Evolutionary conservation across 139 green algal species (phyloP).

Genomic region (Monoraphidium neglectum): DNA sequence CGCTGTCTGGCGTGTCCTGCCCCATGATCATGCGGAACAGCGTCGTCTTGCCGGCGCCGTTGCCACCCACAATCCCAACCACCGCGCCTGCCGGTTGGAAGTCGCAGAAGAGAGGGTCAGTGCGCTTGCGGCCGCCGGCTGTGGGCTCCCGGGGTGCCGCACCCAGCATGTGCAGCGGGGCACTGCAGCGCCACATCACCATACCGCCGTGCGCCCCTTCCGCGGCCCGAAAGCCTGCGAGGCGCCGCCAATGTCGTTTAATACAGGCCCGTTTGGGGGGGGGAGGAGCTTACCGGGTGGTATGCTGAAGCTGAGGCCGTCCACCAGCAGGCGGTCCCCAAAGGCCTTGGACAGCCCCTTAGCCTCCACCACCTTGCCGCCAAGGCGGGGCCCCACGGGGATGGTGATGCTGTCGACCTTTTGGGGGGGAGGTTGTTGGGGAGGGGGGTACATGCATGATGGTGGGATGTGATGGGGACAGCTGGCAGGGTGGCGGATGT

Average conservation of each 20-base stretch:
- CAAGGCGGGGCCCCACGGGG: slow-evolving; percentile 65
- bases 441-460: not conserved
- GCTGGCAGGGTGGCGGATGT: not conserved
- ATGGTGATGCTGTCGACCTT: slow-evolving; percentile 83
- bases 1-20: slow-evolving; percentile 53
- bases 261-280: no score
- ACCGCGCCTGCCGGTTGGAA: slow-evolving; percentile 25
- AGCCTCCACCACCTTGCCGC: slow-evolving; percentile 59
- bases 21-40: slow-evolving; percentile 88
- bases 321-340: slow-evolving; percentile 44
- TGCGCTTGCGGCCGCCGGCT: not conserved
- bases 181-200: not conserved
- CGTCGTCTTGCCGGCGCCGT: slow-evolving; percentile 84
- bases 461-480: not conserved
- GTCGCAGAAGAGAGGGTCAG: not conserved
- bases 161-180: not conserved
- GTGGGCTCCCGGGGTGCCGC: not conserved
- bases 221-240: no score
- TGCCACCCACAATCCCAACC: slow-evolving; percentile 83
- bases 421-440: slow-evolving; percentile 4
- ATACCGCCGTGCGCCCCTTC: no score
- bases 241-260: no score
- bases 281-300: slow-evolving; percentile 66
- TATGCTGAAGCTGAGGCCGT: slow-evolving; percentile 59
- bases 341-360: slow-evolving; percentile 37